A percentile compares a stretch with the other conserved stretches of the same genome.
These are phyloP conservation scores for Cercospora zeae-maydis DNA, from an alignment of 2,329 filamentous ascomycete genomes.

Conservation along the genomic window DNA sequence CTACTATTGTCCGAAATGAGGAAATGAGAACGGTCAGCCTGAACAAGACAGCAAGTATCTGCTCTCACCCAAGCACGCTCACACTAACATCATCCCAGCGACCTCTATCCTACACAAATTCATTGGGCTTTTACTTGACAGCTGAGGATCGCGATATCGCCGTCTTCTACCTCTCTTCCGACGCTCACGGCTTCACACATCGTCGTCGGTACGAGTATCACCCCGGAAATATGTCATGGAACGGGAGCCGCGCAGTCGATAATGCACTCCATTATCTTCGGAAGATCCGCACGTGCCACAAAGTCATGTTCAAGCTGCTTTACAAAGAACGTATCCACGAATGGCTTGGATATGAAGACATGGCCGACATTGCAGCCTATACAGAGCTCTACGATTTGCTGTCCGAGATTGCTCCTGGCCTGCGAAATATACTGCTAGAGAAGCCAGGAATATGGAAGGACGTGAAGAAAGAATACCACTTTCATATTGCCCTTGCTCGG, in stretches of 20 bases:
- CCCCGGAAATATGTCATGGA: too few relatives aligned
- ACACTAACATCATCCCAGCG: background rate
- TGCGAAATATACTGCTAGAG: background rate
- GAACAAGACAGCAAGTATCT: background rate
- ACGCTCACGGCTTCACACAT: background rate
- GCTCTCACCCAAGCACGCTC: background rate
- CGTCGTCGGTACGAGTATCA: too few relatives aligned
- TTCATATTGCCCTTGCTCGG: slow-evolving; percentile 4
- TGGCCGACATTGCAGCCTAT: background rate
- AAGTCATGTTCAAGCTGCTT: background rate
- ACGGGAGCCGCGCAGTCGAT: background rate
- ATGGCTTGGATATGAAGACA: background rate
- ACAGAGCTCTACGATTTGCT: background rate
- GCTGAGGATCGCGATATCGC: background rate
- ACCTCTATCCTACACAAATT: background rate
- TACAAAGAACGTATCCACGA: background rate
- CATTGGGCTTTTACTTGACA: background rate
- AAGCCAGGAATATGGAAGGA: slow-evolving; percentile 2
- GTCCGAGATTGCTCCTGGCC: background rate
- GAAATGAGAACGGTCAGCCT: background rate
- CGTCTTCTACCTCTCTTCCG: background rate
- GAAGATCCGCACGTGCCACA: background rate
- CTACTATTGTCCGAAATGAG: background rate
- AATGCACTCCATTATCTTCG: background rate
- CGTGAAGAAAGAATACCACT: background rate